Evolutionary conservation across 805 yeast genomes (phyloP).

Genomic region (Saccharomycopsis fermentans): DNA sequence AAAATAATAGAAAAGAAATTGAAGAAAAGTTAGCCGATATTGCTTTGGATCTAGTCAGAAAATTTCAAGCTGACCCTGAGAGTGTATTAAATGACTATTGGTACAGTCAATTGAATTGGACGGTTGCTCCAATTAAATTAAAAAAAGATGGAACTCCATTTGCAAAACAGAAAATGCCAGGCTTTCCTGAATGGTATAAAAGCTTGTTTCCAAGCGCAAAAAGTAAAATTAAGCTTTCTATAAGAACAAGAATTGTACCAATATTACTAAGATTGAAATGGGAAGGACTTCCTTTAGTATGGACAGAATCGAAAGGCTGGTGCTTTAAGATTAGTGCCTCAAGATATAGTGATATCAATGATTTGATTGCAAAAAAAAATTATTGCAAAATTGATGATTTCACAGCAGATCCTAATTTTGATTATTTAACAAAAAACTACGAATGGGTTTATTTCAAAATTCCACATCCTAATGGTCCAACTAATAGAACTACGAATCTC

Average conservation of each 20-base stretch:
- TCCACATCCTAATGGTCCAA: conserved; percentile 82
- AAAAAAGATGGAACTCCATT: conserved; percentile 62
- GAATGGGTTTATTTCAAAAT: conserved; percentile 44
- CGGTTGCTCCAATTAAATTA: conserved; percentile 43
- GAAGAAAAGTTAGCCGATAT: conserved; percentile 46
- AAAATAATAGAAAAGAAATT: conserved; percentile 45
- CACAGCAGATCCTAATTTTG: conserved; percentile 15
- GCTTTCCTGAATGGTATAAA: conserved; percentile 91
- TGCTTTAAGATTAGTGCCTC: conserved; percentile 56
- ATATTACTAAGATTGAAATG: conserved; percentile 66
- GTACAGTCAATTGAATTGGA: conserved; percentile 88
- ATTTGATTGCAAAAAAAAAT: conserved; percentile 25
- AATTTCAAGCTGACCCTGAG: conserved; percentile 32
- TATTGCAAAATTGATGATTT: conserved; percentile 19
- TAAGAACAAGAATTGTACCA: conserved; percentile 69
- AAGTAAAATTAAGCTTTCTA: conserved; percentile 45
- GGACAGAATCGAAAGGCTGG: conserved; percentile 84
- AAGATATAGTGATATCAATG: conserved; percentile 24
- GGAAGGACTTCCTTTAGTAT: conserved; percentile 74
- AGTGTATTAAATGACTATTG: conserved; percentile 65
- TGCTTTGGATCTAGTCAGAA: conserved; percentile 46
- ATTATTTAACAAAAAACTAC: conserved; percentile 11
- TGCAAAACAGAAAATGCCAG: conserved; percentile 73
- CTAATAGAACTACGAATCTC: conserved; percentile 59
- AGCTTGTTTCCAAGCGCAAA: conserved; percentile 34